Base-by-base conservation (phyloP, 305 asterid genomes). In the Lippia alba region DNA sequence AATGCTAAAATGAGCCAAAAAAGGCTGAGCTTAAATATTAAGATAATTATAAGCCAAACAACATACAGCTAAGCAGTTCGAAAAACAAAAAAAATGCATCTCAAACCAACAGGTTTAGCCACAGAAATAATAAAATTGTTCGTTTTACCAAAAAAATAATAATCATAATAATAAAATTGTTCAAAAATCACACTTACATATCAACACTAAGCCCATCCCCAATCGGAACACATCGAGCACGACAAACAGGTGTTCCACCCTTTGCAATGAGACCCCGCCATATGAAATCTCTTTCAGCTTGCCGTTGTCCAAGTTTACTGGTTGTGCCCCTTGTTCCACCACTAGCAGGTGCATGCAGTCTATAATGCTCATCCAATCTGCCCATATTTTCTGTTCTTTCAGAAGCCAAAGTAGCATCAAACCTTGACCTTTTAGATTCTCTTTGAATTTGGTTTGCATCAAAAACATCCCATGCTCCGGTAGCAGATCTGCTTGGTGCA, bases 231-330 rank as follows among this genome's bases (percentile, higher is more conserved):
- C 99, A 94, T 16, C 98, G 94, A 75, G 98, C 99, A 48, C 82
- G 87, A 81, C 99, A 94, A 75, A 94, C 96, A 72, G 92, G 88
- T 10, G 94, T 82, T 73, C 99, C 98, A 57, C 99, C 98, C 86
- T 92, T 94, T 2, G 99, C 96, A 72, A 94, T 92, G 64, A 89
- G 71, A 66, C 99, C 99, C 56, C 90, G 84, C 99, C 99, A 94
- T 78, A 88, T 81, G 84, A 85, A 86, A 75, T 81, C 86, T 74
- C 66, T 78, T 51, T 87, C 97, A 61, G 83, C 54, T 36, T 61
- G 79, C 60, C 81, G 85, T 65, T 75, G 83, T 50, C 87, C 84
- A 72, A 51, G 69, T 54, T 83, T 91, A 74, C 72, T 64, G 36
- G 67, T 58, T 40, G 74, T 18, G 75, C 67, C 74, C 84, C 84